Percentiles rank a stretch among this genome's conserved stretches.
phyloP scores from a whole-genome alignment of 2,329 filamentous ascomycete genomes.

The Aspergillus ibericus region DNA sequence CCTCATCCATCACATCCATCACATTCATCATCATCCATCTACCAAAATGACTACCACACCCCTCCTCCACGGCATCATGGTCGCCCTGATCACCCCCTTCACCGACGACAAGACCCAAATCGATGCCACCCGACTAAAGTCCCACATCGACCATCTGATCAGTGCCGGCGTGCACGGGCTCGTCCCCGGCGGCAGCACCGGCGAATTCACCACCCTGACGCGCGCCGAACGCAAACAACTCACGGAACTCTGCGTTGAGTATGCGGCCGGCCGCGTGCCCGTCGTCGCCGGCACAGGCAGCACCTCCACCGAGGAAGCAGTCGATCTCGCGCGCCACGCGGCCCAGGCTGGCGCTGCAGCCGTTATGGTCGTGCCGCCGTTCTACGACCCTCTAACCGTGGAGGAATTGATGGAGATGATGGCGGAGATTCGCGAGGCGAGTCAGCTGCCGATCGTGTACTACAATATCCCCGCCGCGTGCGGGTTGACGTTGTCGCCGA shows the following conservation, averaged over 20 bases:
- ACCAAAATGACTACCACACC: conserved; percentile 13
- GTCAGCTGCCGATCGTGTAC: conserved; percentile 49
- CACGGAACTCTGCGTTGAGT: conserved; percentile 35
- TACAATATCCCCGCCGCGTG: conserved; percentile 55
- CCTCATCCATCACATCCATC: too few species aligned
- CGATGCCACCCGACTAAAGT: conserved; percentile 41
- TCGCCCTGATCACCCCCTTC: conserved; percentile 53
- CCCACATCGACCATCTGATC: conserved; percentile 50
- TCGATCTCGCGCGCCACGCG: conserved; percentile 46
- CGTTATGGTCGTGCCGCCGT: conserved; percentile 53
- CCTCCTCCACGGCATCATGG: conserved; percentile 45
- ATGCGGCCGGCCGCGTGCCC: conserved; percentile 27
- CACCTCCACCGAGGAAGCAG: conserved; percentile 41
- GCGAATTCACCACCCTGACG: conserved; percentile 51
- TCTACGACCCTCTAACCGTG: conserved; percentile 49
- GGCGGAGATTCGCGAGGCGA: conserved; percentile 42
- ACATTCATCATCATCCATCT: too few species aligned
- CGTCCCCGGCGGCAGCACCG: conserved; percentile 53
- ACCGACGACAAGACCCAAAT: conserved; percentile 45
- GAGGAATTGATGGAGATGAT: conserved; percentile 44
- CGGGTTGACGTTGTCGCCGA: conserved; percentile 44
- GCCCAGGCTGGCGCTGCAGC: conserved; percentile 43
- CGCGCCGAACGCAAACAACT: conserved; percentile 49
- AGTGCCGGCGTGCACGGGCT: conserved; percentile 50
- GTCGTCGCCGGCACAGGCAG: conserved; percentile 41